Evolutionary conservation across 164 flowering plant genomes (phyloP), one percentile per base, ranked within the genome.

Genomic region (Annona squamosa): DNA sequence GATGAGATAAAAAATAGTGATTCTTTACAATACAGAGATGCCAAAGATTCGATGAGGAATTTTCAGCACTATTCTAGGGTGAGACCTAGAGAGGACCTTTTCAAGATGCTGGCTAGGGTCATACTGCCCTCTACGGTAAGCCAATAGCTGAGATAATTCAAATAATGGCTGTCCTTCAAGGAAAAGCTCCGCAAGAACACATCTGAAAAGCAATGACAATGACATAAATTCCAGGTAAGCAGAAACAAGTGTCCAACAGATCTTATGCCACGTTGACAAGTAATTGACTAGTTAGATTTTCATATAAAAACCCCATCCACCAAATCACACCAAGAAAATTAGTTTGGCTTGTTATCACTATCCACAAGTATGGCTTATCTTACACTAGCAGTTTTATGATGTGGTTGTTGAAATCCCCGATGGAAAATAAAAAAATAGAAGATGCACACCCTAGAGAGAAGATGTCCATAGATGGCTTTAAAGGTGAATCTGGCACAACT

Each of bases 121-220:
- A 84, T 87, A 88, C 80, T 96, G 97, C 70, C 99, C 98, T 86
- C 99, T 87, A 46, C 99, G 97, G 82, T 93, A 96, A 67, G 99
- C 87, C 84, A 93, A 95, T 63, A 93, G 88, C 84, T 96, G 99
- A 63, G 98, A 90, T 72, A 90, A 84, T 80, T 96, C 99, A 87
- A 96, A 96, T 26, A 96, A 77, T 73, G 97, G 97, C 77, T 91
- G 99, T n/a, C 98, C 98, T 84, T 96, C 99, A 61, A 96, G 94
- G 80, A 96, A 96, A 84, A 96, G 98, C 84, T 96, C 99, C 5
- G 99, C 99, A 76, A 93, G 89, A 68, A 93, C 98, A 82, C 98
- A 96, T 79, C 98, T 93, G 73, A n/a, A 78, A 76, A 73, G 67
- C 37, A 26, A 26, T 26, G 37, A 67, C 26, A 85, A 66, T 47